phyloP scores from a whole-genome alignment of 179 eudicot species.

The Drosera spatulata region DNA sequence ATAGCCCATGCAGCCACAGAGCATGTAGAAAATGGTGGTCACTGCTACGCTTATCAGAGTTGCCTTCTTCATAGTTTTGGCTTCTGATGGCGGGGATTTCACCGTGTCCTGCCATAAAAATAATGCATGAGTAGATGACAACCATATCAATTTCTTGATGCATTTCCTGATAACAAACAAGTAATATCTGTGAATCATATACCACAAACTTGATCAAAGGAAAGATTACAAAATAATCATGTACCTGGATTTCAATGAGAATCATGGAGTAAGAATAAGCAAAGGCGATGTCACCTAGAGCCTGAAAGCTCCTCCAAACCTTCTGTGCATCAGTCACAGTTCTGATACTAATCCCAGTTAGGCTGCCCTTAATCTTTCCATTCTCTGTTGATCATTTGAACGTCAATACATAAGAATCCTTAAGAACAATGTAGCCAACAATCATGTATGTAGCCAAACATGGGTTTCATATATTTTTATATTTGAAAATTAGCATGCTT shows the following conservation, averaged over 20 bases:
- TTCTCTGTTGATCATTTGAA: neutral
- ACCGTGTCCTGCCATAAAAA: neutral
- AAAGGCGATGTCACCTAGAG: slow-evolving; percentile 6
- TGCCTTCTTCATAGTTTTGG: slow-evolving; percentile 9
- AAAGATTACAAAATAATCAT: too few relatives aligned
- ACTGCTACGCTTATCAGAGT: slow-evolving; percentile 5
- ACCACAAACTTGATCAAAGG: neutral
- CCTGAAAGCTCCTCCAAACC: slow-evolving; percentile 5
- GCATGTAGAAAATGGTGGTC: slow-evolving; percentile 4
- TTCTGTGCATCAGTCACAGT: slow-evolving; percentile 1
- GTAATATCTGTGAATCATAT: neutral
- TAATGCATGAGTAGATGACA: too few relatives aligned
- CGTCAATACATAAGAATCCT: too few relatives aligned
- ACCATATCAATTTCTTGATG: too few relatives aligned
- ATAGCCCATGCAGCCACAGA: slow-evolving; percentile 11
- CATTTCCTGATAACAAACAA: too few relatives aligned
- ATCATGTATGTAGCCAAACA: too few relatives aligned
- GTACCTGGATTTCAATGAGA: slow-evolving; percentile 6
- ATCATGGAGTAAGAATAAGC: slow-evolving; percentile 7
- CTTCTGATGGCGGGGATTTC: neutral
- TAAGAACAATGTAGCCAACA: too few relatives aligned
- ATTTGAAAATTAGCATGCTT: too few relatives aligned
- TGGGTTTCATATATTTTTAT: too few relatives aligned
- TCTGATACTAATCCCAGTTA: slow-evolving; percentile 4
- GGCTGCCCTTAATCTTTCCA: slow-evolving; percentile 3